Conservation (phyloP, 2,329 filamentous ascomycete species). For the Fusarium oligoseptatum region DNA sequence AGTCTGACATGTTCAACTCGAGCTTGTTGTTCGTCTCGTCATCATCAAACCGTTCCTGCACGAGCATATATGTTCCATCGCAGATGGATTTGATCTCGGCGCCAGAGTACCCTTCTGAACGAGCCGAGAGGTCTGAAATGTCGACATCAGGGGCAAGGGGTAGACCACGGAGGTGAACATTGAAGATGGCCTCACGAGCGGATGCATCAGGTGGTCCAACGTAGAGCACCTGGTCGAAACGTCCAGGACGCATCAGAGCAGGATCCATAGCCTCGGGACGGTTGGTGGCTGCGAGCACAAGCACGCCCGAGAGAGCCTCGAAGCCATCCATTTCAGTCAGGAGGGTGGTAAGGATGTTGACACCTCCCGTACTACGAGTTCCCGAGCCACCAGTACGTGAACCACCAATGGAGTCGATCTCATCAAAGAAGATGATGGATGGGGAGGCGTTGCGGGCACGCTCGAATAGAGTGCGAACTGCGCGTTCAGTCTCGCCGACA, state of each 20-base stretch:
- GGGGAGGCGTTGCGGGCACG: conserved; percentile 88
- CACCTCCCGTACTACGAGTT: conserved; percentile 59
- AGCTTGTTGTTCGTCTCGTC: conserved; percentile 48
- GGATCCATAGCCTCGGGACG: conserved; percentile 88
- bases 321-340: conserved; percentile 98
- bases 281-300: conserved; percentile 93
- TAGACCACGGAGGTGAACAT: conserved; percentile 73
- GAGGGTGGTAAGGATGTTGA: conserved; percentile 90
- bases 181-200: conserved; percentile 82
- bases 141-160: conserved; percentile 74
- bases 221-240: conserved; percentile 88
- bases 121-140: conserved; percentile 70
- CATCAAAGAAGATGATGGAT: conserved; percentile 96
- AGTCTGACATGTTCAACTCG: conserved; percentile 58
- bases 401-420: conserved; percentile 88
- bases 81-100: conserved; percentile 79
- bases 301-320: conserved; percentile 83
- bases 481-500: conserved; percentile 92
- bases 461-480: conserved; percentile 86
- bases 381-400: conserved; percentile 60
- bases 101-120: conserved; percentile 84
- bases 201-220: conserved; percentile 82
- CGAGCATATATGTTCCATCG: conserved; percentile 59
- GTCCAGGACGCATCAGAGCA: conserved; percentile 85
- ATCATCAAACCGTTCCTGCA: conserved; percentile 54